A percentile compares a stretch with the other conserved stretches of the same genome.
These are phyloP conservation scores for Colletotrichum magnum DNA, from an alignment of 2,329 filamentous ascomycete genomes.

Conservation along the genomic window DNA sequence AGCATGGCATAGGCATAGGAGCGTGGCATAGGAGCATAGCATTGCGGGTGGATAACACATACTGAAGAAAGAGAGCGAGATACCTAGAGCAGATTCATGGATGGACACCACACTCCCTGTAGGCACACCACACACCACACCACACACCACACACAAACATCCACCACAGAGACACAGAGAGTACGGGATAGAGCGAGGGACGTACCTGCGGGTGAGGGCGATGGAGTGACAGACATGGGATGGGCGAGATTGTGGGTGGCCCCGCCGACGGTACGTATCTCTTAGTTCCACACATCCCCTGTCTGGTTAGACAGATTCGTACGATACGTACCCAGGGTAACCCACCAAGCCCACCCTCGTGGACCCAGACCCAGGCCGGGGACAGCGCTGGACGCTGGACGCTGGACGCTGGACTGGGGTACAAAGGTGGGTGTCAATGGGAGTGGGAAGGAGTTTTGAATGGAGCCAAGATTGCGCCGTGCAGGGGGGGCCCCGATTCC, in stretches of 20 bases:
- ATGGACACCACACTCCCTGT: background rate
- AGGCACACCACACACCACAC: conserved; percentile 1
- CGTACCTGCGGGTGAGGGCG: conserved; percentile 21
- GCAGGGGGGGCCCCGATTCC: conserved; percentile 12
- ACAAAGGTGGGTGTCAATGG: conserved; percentile 26
- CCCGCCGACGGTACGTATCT: conserved; percentile 15
- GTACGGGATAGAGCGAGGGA: conserved; percentile 29
- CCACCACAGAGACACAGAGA: conserved; percentile 24
- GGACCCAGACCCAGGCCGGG: conserved; percentile 23
- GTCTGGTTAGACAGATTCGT: background rate
- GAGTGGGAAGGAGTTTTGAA: conserved; percentile 29
- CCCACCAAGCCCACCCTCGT: too few species aligned
- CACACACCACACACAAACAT: background rate
- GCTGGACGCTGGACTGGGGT: background rate
- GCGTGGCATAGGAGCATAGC: conserved; percentile 3
- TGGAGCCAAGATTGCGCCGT: conserved; percentile 36
- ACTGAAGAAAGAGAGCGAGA: background rate
- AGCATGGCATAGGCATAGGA: conserved; percentile 17
- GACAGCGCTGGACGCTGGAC: conserved; percentile 12
- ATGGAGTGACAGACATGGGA: conserved; percentile 38
- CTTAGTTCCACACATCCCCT: too few species aligned
- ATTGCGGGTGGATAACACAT: conserved; percentile 6
- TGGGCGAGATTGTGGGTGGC: conserved; percentile 34
- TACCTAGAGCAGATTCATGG: background rate
- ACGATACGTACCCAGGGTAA: background rate